Evolutionary conservation across 75 land plant species (phyloP), one percentile per base, ranked within the genome.

Genomic region (Azolla pinnata): DNA sequence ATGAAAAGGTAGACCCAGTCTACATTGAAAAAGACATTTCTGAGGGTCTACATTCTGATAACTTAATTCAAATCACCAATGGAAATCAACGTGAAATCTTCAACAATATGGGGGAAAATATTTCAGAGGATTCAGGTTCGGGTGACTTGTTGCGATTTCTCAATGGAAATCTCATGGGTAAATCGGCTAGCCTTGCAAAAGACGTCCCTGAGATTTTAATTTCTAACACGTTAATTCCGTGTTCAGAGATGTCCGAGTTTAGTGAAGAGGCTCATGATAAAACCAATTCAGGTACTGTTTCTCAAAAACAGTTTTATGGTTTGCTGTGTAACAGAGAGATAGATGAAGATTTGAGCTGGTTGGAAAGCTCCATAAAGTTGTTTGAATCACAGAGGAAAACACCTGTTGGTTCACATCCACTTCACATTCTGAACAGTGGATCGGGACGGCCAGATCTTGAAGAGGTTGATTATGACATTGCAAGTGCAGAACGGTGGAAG

Each of bases 391-490:
- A 38, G 42, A 38, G 14, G 42, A 38, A 46, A 14, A 46, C 23
- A 18, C 17, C 49, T 46, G 49, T 14, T 46, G n/a, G n/a, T 4
- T 4, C 2, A 18, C 49, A 46, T 14, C 49, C 49, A 2, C 49
- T 46, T 46, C 4, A 23, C 23, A 46, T 23, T 18, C 14, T 46
- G 49, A 47, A 49, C 62, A 60, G 62, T 44, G 62, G 62, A 42
- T 40, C 49, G 25, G 51, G 62, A 5, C 38, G 50, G 14, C 50
- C 31, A 33, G 50, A 60, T 29, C 62, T 60, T 18, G 51, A 60
- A 42, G 62, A 42, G 19, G 51, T 24, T 60, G 62, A 19, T 46
- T 2, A 46, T 46, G 49, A 46, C n/a, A n/a, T n/a, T n/a, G n/a
- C n/a, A n/a, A n/a, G n/a, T n/a, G n/a, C n/a, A n/a, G n/a, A n/a